Evolutionary conservation across 2,329 filamentous ascomycete genomes (phyloP).

Genomic region (Hypoxylon sp.): DNA sequence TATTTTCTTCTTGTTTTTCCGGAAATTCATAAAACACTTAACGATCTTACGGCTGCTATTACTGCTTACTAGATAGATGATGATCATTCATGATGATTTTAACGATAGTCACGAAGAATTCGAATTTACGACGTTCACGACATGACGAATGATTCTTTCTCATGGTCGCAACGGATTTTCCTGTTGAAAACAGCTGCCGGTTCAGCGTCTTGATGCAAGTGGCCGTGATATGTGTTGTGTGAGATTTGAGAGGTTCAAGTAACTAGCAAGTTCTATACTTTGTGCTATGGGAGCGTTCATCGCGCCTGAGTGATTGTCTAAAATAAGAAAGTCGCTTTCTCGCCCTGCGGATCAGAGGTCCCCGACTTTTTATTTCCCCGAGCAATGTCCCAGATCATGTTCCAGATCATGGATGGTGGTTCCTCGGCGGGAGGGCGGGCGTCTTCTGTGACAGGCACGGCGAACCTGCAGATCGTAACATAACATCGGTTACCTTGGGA

Average conservation of each 20-base stretch:
- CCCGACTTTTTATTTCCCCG: constrained; percentile 34
- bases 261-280: background rate
- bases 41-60: constrained; percentile 44
- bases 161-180: constrained; percentile 27
- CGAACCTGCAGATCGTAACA: constrained; percentile 40
- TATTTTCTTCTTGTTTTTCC: constrained; percentile 23
- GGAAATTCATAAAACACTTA: constrained; percentile 41
- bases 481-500: constrained; percentile 31
- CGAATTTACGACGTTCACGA: constrained; percentile 41
- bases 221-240: constrained; percentile 19
- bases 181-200: background rate
- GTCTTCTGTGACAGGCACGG: constrained; percentile 37
- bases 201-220: constrained; percentile 13
- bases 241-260: background rate
- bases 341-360: constrained; percentile 39
- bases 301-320: constrained; percentile 28
- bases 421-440: constrained; percentile 28
- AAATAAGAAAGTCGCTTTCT: constrained; percentile 35
- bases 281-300: constrained; percentile 6
- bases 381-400: no score
- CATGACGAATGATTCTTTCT: constrained; percentile 31
- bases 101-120: constrained; percentile 45
- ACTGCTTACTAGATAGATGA: constrained; percentile 44
- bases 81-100: constrained; percentile 47
- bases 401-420: constrained; percentile 30